Percentiles rank a stretch among this genome's conserved stretches.
phyloP scores from a whole-genome alignment of 257 asterid species.

The Solanum chilense region DNA sequence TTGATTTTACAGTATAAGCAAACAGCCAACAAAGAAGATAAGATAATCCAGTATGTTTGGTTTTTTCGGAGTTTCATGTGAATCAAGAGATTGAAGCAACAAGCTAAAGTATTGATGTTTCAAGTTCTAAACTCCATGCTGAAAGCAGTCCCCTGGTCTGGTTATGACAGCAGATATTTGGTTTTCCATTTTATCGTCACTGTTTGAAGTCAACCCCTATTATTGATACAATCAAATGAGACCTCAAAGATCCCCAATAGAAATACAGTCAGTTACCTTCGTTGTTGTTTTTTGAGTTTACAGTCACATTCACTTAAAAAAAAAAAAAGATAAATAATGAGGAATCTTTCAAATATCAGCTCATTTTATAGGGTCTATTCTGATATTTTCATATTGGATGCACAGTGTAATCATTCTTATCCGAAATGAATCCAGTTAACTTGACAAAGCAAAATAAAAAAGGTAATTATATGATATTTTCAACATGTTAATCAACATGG shows the following conservation, averaged over 20 bases:
- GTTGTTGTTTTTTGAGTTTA: background rate
- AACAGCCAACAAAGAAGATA: background rate
- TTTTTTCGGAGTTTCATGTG: background rate
- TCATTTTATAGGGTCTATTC: background rate
- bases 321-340: background rate
- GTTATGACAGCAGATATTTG: background rate
- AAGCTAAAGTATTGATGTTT: background rate
- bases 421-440: background rate
- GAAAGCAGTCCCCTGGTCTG: background rate
- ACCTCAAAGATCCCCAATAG: background rate
- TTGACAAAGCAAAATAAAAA: background rate
- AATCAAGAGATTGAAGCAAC: background rate
- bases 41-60: background rate
- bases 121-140: background rate
- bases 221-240: background rate
- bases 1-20: background rate
- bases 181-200: background rate
- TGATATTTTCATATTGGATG: background rate
- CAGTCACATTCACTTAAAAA: background rate
- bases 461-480: background rate
- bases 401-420: background rate
- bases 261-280: background rate
- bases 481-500: background rate
- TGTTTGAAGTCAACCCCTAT: background rate
- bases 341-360: background rate